Conservation (phyloP, 495 filamentous ascomycete species). For the Penicillium subrubescens region DNA sequence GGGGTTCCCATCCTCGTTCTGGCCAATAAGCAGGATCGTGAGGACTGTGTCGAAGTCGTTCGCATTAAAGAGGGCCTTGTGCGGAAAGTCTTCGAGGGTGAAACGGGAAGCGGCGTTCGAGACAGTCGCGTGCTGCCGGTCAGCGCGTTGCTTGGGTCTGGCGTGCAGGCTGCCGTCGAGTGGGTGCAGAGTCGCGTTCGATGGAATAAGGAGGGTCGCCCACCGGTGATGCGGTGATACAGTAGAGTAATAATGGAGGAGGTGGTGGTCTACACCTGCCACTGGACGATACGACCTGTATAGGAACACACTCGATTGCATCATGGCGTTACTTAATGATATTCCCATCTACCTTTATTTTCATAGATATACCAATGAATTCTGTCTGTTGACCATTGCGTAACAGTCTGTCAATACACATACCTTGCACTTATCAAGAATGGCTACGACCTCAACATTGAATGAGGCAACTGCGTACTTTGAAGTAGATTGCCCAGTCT, state of each 20-base stretch:
- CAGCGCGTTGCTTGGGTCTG: slow-evolving; percentile 86
- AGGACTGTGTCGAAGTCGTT: slow-evolving; percentile 97
- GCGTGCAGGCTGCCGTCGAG: slow-evolving; percentile 92
- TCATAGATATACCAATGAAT: slow-evolving; percentile 3
- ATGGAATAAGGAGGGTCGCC: slow-evolving; percentile 93
- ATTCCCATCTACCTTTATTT: neutral
- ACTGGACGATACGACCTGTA: neutral
- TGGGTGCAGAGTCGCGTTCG: slow-evolving; percentile 89
- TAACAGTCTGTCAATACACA: too few species aligned
- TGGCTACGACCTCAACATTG: too few species aligned
- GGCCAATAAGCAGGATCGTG: slow-evolving; percentile 96
- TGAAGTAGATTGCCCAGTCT: too few species aligned
- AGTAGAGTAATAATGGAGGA: neutral
- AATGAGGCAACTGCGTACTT: too few species aligned
- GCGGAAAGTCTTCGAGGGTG: slow-evolving; percentile 91
- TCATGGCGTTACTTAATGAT: slow-evolving; percentile 18
- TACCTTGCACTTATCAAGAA: neutral
- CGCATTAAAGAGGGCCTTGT: slow-evolving; percentile 95
- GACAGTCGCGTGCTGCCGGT: slow-evolving; percentile 91
- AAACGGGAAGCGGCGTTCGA: slow-evolving; percentile 77
- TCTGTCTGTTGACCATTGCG: neutral
- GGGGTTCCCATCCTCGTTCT: slow-evolving; percentile 90
- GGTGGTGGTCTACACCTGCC: neutral
- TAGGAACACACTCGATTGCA: slow-evolving; percentile 17
- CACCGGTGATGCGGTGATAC: slow-evolving; percentile 83